These are phyloP conservation scores for Globisporangium camurandrum DNA, from an alignment of 352 stramenopile genomes.

Conservation along the genomic window DNA sequence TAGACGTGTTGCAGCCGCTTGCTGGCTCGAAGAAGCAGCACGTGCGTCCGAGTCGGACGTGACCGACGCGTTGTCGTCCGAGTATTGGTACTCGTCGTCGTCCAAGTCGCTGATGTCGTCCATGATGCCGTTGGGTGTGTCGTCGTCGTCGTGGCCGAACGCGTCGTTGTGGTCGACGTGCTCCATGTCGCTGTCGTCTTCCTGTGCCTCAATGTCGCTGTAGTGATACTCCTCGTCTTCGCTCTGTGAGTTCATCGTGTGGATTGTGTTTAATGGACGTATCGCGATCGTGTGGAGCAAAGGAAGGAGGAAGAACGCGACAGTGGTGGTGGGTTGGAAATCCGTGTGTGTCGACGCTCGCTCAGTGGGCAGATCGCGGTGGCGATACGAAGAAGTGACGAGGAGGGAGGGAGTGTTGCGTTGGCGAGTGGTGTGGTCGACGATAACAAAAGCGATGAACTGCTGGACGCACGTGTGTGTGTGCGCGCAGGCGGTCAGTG, in stretches of 20 bases:
- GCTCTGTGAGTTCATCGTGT: constrained; percentile 9
- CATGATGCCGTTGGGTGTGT: no score
- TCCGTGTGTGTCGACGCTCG: neutral
- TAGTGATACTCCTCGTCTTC: constrained; percentile 77
- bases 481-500: no score
- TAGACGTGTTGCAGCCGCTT: constrained; percentile 13
- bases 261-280: neutral
- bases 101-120: no score
- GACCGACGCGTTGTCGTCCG: constrained; percentile 39
- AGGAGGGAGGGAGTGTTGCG: no score
- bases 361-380: no score
- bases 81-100: constrained; percentile 58
- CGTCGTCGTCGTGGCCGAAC: constrained; percentile 14
- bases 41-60: constrained; percentile 13
- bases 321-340: neutral
- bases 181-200: constrained; percentile 21
- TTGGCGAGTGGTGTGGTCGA: no score
- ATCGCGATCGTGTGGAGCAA: no score
- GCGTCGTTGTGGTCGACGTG: constrained; percentile 13
- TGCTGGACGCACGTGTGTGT: no score
- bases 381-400: no score
- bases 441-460: no score
- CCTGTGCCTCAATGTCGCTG: constrained; percentile 68
- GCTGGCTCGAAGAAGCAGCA: constrained; percentile 15
- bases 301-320: neutral